Conservation (phyloP, 352 stramenopile species). For the Globisporangium spiculum region DNA sequence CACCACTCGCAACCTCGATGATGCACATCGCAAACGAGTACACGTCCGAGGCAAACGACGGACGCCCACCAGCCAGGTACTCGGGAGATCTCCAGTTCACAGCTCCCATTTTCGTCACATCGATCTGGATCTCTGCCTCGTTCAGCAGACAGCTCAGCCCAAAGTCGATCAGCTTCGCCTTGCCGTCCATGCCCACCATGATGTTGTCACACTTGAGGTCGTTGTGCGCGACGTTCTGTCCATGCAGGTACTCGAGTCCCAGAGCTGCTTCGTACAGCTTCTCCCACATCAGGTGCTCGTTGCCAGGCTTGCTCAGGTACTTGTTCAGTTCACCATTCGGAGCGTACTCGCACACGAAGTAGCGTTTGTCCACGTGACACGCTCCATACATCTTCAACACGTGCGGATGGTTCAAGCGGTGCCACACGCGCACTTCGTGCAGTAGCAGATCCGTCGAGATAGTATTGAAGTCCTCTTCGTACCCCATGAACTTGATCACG, state of each 20-base stretch:
- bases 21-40: slow-evolving; percentile 9
- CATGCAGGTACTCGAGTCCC: slow-evolving; percentile 19
- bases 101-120: no score
- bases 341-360: neutral
- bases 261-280: slow-evolving; percentile 24
- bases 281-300: slow-evolving; percentile 16
- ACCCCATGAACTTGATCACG: neutral
- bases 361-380: neutral
- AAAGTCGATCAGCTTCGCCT: slow-evolving; percentile 24
- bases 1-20: no score
- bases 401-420: neutral
- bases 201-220: slow-evolving; percentile 27
- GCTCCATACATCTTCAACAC: neutral
- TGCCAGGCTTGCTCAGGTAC: neutral
- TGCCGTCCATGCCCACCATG: slow-evolving; percentile 16
- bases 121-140: neutral
- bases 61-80: neutral
- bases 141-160: slow-evolving; percentile 7
- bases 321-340: no score
- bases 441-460: neutral
- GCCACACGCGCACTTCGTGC: neutral
- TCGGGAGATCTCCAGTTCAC: neutral
- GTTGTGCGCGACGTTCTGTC: slow-evolving; percentile 19
- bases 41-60: neutral
- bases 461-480: neutral